Percentiles rank a stretch among this genome's conserved stretches.
Evolutionary conservation across 2,329 filamentous ascomycete species (phyloP).

Genomic region (Capronia coronata): DNA sequence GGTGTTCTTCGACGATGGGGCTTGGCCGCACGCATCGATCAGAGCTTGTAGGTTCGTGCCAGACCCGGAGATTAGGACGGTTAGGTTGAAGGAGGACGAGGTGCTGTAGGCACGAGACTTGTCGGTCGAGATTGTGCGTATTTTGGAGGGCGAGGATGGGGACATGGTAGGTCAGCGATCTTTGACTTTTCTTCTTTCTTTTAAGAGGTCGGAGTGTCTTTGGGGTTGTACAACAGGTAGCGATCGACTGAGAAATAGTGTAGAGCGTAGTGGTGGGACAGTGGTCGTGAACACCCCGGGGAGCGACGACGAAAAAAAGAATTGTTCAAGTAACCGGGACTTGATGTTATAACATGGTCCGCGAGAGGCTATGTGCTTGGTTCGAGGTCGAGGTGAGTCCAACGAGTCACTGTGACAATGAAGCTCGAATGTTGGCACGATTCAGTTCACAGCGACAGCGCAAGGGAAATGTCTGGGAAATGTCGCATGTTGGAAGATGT

Average conservation of each 20-base stretch:
- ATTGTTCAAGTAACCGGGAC: no score
- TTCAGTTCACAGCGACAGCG: no score
- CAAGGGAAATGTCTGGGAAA: background rate
- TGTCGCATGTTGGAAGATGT: background rate
- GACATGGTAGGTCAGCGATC: background rate
- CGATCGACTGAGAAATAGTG: no score
- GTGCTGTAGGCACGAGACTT: conserved; percentile 20
- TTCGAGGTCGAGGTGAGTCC: background rate
- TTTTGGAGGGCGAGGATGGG: background rate
- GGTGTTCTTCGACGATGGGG: conserved; percentile 25
- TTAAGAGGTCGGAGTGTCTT: no score
- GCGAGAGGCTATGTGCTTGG: no score
- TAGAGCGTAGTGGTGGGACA: background rate
- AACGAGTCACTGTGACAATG: background rate
- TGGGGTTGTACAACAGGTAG: background rate
- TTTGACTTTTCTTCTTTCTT: no score
- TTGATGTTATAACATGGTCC: background rate
- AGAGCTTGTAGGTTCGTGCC: conserved; percentile 76
- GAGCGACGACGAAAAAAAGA: no score
- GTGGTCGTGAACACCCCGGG: no score
- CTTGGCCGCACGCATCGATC: conserved; percentile 52
- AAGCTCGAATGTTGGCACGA: no score
- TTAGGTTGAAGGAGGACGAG: conserved; percentile 36
- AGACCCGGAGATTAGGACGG: conserved; percentile 65
- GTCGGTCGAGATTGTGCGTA: conserved; percentile 13